These are phyloP conservation scores for Microsporum audouinii DNA, from an alignment of 2,329 filamentous ascomycete genomes.

Conservation along the genomic window DNA sequence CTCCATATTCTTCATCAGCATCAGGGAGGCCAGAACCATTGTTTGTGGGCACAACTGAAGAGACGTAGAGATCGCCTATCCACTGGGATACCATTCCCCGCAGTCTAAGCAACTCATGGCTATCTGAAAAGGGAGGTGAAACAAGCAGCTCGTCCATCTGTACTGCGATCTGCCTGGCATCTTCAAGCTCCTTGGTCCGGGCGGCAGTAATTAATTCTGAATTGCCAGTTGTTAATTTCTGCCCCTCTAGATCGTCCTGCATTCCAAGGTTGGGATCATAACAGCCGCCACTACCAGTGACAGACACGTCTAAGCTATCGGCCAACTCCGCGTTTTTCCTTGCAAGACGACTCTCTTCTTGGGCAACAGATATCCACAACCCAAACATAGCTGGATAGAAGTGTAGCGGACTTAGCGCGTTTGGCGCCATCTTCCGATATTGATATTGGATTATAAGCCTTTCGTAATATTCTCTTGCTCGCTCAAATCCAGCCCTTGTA, in stretches of 20 bases:
- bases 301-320: slow-evolving; percentile 15
- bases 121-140: slow-evolving; percentile 58
- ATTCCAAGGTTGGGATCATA: slow-evolving; percentile 17
- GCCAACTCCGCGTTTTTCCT: slow-evolving; percentile 27
- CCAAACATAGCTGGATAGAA: slow-evolving; percentile 75
- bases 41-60: slow-evolving; percentile 21
- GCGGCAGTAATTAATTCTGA: slow-evolving; percentile 28
- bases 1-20: neutral
- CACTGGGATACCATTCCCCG: slow-evolving; percentile 66
- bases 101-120: slow-evolving; percentile 54
- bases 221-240: neutral
- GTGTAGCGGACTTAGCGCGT: slow-evolving; percentile 53
- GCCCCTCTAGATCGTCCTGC: slow-evolving; percentile 8
- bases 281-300: slow-evolving; percentile 23
- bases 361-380: slow-evolving; percentile 66
- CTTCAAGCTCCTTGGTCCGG: slow-evolving; percentile 43
- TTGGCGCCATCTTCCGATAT: slow-evolving; percentile 50
- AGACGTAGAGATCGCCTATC: slow-evolving; percentile 53
- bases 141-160: slow-evolving; percentile 61
- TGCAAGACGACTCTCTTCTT: slow-evolving; percentile 46
- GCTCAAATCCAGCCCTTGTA: slow-evolving; percentile 42
- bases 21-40: slow-evolving; percentile 1
- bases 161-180: slow-evolving; percentile 52
- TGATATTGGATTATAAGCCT: slow-evolving; percentile 66
- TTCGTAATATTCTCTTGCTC: slow-evolving; percentile 61